Evolutionary conservation across 2,329 filamentous ascomycete species (phyloP).

Genomic region (Erysiphe pulchra): DNA sequence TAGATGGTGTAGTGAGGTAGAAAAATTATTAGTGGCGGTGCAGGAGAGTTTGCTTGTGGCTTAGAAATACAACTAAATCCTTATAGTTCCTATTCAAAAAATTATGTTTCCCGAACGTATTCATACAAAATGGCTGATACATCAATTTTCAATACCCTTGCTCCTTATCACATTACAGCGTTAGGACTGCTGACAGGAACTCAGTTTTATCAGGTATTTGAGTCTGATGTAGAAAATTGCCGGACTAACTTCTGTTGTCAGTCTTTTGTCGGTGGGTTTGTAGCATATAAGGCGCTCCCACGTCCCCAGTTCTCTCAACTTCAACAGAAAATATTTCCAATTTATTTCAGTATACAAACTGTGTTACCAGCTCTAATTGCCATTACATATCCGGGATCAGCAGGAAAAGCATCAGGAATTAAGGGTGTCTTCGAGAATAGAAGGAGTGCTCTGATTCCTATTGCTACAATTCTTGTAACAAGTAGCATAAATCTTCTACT

Average conservation of each 20-base stretch:
- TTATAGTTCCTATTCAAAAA: too few species aligned
- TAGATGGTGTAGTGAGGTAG: too few species aligned
- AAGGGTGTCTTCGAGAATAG: conserved; percentile 31
- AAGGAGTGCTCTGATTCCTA: conserved; percentile 38
- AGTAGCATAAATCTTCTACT: conserved; percentile 44
- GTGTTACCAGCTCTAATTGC: conserved; percentile 45
- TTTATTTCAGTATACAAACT: conserved; percentile 73
- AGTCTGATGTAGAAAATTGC: conserved; percentile 2
- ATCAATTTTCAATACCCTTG: conserved; percentile 28
- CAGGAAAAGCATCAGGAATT: conserved; percentile 18
- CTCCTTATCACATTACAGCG: conserved; percentile 26
- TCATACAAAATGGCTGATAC: conserved; percentile 12
- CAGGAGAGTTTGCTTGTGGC: too few species aligned
- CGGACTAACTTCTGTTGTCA: conserved; percentile 11
- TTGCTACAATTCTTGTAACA: conserved; percentile 43
- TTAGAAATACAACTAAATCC: too few species aligned
- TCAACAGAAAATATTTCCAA: conserved; percentile 58
- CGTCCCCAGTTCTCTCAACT: conserved; percentile 59
- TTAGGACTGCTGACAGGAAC: conserved; percentile 75
- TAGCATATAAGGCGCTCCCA: conserved; percentile 53
- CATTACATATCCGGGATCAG: conserved; percentile 49
- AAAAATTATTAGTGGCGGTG: too few species aligned
- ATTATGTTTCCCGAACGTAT: too few species aligned
- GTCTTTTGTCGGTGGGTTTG: conserved; percentile 51
- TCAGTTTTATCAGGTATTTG: conserved; percentile 56